phyloP scores from a whole-genome alignment of 225 moss, liverwort and hornwort genomes.

The Straminergon stramineum region DNA sequence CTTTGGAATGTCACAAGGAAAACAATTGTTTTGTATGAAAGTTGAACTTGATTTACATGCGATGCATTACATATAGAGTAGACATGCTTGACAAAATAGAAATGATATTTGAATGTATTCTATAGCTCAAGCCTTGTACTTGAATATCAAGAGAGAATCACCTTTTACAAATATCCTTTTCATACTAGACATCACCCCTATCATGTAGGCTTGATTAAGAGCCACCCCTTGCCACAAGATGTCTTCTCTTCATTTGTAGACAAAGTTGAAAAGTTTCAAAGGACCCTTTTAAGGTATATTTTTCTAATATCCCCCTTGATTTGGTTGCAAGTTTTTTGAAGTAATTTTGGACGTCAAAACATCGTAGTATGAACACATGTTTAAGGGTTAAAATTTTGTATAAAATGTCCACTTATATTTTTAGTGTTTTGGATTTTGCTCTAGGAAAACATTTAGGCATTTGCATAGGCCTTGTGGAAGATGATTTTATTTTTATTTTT shows the following conservation, averaged over 20 bases:
- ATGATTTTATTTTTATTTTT: neutral
- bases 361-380: neutral
- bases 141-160: neutral
- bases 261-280: neutral
- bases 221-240: accelerated
- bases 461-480: accelerated
- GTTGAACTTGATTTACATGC: neutral
- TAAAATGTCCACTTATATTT: neutral
- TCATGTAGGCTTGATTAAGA: accelerated
- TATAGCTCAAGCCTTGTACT: neutral
- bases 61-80: neutral
- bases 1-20: accelerated
- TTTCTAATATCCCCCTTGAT: neutral
- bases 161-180: neutral
- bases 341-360: no score
- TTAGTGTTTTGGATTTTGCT: neutral
- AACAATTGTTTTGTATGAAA: neutral
- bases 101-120: neutral
- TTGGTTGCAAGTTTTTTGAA: neutral
- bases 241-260: no score
- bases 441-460: neutral
- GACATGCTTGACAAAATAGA: no score
- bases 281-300: accelerated
- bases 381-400: neutral
- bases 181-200: neutral